Percentiles rank a stretch among this genome's conserved stretches.
These are phyloP conservation scores for Circinella umbellata DNA, from an alignment of 371 early-diverging fungal genomes.

Conservation along the genomic window DNA sequence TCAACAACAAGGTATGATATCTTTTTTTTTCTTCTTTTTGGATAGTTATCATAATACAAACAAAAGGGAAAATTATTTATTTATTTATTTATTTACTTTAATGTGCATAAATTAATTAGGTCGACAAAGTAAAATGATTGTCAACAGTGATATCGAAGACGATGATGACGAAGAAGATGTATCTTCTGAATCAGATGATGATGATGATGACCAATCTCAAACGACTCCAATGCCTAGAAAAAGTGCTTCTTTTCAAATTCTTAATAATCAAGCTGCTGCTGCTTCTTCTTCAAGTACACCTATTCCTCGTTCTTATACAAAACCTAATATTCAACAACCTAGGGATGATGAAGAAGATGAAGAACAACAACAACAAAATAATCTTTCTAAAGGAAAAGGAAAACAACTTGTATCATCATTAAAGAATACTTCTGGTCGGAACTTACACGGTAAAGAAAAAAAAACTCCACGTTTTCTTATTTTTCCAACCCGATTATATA, in stretches of 20 bases:
- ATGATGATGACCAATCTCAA: conserved; percentile 11
- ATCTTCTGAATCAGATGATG: not conserved
- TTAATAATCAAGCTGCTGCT: not conserved
- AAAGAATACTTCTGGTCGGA: conserved; percentile 10
- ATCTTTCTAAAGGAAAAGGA: too few species aligned
- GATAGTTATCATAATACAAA: not conserved
- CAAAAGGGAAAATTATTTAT: not conserved
- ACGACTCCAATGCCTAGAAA: conserved; percentile 10
- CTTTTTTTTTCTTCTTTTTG: too few species aligned
- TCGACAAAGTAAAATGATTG: not conserved
- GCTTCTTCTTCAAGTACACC: not conserved
- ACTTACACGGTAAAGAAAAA: not conserved
- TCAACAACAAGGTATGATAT: too few species aligned
- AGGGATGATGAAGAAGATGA: conserved; percentile 34
- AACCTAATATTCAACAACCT: conserved; percentile 11
- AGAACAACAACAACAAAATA: not conserved
- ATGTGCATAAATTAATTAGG: conserved; percentile 1
- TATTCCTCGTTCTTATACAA: not conserved
- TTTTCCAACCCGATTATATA: too few species aligned
- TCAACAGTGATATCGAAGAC: conserved; percentile 18
- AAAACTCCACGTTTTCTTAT: not conserved
- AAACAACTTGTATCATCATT: not conserved
- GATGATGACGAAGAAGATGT: conserved; percentile 13
- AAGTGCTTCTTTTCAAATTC: conserved; percentile 10
- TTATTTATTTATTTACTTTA: too few species aligned